Percentiles rank a stretch among this genome's conserved stretches.
phyloP scores from a whole-genome alignment of 768 basidiomycete species.

The Rhodotorula diobovata region DNA sequence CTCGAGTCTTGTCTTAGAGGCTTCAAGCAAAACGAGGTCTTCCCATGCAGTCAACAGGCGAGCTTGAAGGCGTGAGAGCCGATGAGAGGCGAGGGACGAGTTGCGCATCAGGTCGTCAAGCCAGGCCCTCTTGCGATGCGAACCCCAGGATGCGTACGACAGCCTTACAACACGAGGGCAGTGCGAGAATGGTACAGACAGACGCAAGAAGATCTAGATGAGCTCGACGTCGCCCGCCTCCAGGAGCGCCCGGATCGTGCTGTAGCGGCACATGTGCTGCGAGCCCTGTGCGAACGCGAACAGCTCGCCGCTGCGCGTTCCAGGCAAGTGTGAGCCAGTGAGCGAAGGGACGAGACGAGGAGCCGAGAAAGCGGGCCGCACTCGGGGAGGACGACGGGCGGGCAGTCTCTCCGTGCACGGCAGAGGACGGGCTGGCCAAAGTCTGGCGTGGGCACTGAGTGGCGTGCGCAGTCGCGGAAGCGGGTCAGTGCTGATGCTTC shows the following conservation, averaged over 20 bases:
- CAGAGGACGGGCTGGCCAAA: constrained; percentile 34
- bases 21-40: too few species aligned
- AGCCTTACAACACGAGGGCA: too few species aligned
- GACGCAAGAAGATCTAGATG: not conserved
- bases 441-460: constrained; percentile 28
- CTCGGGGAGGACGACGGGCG: constrained; percentile 33
- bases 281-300: constrained; percentile 20
- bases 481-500: not conserved
- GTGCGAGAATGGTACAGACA: not conserved
- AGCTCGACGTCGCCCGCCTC: constrained; percentile 27
- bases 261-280: constrained; percentile 39
- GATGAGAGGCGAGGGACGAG: too few species aligned
- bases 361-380: not conserved
- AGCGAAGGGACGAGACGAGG: too few species aligned
- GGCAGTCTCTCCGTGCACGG: constrained; percentile 28
- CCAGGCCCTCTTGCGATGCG: too few species aligned
- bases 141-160: too few species aligned
- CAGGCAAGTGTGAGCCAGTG: too few species aligned
- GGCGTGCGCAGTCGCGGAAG: not conserved
- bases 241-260: constrained; percentile 26
- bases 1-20: too few species aligned
- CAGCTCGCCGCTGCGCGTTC: constrained; percentile 18
- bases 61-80: too few species aligned
- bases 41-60: too few species aligned
- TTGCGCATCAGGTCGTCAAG: too few species aligned